Conservation (phyloP, 2,329 filamentous ascomycete genomes). For the Ambrosiella beaveri region DNA sequence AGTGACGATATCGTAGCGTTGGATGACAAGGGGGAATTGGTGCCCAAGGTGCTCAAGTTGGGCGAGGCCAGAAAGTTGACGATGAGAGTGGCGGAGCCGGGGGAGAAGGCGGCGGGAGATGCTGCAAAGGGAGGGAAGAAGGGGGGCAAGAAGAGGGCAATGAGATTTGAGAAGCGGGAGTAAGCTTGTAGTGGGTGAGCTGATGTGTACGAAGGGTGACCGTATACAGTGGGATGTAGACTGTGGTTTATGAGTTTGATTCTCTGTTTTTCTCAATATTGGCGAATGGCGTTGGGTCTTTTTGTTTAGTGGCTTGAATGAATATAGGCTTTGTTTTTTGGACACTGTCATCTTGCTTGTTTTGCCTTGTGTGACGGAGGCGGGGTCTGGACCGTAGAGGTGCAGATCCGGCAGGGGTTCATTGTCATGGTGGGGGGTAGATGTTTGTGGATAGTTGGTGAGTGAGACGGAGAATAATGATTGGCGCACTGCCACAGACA, state of each 20-base stretch:
- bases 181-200: background rate
- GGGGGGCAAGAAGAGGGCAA: background rate
- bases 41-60: conserved; percentile 53
- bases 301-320: too few species aligned
- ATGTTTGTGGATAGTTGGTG: background rate
- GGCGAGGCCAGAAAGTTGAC: conserved; percentile 31
- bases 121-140: background rate
- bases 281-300: background rate
- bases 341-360: background rate
- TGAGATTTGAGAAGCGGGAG: background rate
- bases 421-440: background rate
- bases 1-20: conserved; percentile 69
- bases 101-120: background rate
- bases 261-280: background rate
- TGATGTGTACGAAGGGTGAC: background rate
- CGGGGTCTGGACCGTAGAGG: background rate
- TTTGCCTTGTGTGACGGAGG: background rate
- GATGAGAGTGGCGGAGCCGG: conserved; percentile 9
- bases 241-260: background rate
- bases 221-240: background rate
- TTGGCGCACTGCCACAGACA: background rate
- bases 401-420: background rate
- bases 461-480: background rate
- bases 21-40: conserved; percentile 47
- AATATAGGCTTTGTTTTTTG: background rate